phyloP scores from a whole-genome alignment of 345 rosid species.

The Eutrema japonicum region DNA sequence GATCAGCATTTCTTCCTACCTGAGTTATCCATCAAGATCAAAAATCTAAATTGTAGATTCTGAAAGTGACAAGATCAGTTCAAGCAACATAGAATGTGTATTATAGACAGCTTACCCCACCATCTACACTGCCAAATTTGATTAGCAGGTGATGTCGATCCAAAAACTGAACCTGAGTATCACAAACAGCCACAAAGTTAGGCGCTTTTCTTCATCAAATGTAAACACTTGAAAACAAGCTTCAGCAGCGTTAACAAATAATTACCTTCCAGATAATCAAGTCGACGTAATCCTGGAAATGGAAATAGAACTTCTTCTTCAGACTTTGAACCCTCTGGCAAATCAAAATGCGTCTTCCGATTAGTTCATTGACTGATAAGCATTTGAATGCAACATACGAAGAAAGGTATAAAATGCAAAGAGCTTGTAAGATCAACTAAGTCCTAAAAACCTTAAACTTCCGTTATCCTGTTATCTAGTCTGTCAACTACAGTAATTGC shows the following conservation, averaged over 20 bases:
- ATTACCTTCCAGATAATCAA: constrained; percentile 92
- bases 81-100: not conserved
- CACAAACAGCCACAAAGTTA: constrained; percentile 28
- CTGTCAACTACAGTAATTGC: constrained; percentile 5
- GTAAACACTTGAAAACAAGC: constrained; percentile 1
- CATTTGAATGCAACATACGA: not conserved
- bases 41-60: not conserved
- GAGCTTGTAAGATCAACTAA: constrained; percentile 8
- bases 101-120: constrained; percentile 64
- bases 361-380: constrained; percentile 28
- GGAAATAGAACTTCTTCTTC: constrained; percentile 95
- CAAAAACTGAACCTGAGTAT: constrained; percentile 86
- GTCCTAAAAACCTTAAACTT: constrained; percentile 13
- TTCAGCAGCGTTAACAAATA: constrained; percentile 12
- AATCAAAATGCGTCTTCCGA: constrained; percentile 28
- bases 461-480: not conserved
- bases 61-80: not conserved
- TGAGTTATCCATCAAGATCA: constrained; percentile 45
- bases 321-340: constrained; percentile 76
- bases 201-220: not conserved
- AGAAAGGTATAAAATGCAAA: not conserved
- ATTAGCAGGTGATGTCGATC: constrained; percentile 91
- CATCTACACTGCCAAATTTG: constrained; percentile 94
- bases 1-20: constrained; percentile 73
- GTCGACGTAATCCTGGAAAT: constrained; percentile 91